Percentiles rank a stretch among this genome's conserved stretches.
phyloP scores from a whole-genome alignment of 2,329 filamentous ascomycete genomes.

The Claviceps maximensis region DNA sequence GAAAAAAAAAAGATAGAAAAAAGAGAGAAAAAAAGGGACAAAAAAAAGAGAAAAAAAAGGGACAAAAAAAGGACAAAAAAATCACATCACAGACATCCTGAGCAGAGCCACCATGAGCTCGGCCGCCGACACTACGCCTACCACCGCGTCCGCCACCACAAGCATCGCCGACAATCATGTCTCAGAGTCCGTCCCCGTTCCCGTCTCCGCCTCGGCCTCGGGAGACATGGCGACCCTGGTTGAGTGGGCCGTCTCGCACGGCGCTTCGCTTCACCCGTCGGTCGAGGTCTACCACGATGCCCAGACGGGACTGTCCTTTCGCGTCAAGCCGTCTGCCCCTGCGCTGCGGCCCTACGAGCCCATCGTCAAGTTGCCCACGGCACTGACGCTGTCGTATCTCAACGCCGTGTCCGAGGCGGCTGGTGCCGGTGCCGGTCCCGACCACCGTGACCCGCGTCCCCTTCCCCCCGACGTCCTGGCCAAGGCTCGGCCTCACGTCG shows the following conservation, averaged over 20 bases:
- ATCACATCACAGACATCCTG: too few relatives aligned
- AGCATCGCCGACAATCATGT: too few relatives aligned
- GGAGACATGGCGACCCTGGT: slow-evolving; percentile 23
- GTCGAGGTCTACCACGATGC: slow-evolving; percentile 40
- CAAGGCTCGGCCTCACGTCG: slow-evolving; percentile 40
- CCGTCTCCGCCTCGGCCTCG: too few relatives aligned
- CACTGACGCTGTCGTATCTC: slow-evolving; percentile 43
- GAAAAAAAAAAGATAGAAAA: too few relatives aligned
- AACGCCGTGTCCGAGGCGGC: slow-evolving; percentile 29
- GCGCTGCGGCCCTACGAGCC: slow-evolving; percentile 24
- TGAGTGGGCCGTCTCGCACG: slow-evolving; percentile 33
- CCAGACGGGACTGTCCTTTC: slow-evolving; percentile 40
- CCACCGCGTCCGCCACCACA: too few relatives aligned
- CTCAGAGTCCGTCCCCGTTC: not conserved
- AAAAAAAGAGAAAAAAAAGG: too few relatives aligned
- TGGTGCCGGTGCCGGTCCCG: not conserved
- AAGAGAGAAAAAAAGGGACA: too few relatives aligned
- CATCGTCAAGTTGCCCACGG: slow-evolving; percentile 39
- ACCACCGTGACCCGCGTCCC: not conserved
- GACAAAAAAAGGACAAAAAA: too few relatives aligned
- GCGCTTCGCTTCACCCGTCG: slow-evolving; percentile 34
- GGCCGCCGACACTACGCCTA: too few relatives aligned
- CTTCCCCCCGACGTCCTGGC: slow-evolving; percentile 40
- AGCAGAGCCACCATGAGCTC: too few relatives aligned
- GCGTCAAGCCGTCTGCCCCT: slow-evolving; percentile 25